These are phyloP conservation scores for Naganishia albida DNA, from an alignment of 1,284 basidiomycete species.

Conservation along the genomic window DNA sequence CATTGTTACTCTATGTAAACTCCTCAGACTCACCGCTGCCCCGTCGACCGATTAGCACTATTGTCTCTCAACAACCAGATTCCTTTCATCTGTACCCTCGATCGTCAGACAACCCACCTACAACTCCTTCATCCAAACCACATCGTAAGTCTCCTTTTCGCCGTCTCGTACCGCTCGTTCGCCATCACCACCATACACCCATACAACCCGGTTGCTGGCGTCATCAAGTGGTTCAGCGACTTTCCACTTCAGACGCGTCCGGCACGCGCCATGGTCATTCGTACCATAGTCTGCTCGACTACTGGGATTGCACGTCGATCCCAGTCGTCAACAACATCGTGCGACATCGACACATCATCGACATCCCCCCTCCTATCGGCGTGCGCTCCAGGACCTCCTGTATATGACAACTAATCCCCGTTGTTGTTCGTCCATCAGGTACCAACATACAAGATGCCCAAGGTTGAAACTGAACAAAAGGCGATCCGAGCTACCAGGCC, in stretches of 20 bases:
- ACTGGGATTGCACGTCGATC: not conserved
- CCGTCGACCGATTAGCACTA: not conserved
- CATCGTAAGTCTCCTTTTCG: slow-evolving; percentile 8
- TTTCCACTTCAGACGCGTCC: slow-evolving; percentile 17
- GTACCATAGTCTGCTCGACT: not conserved
- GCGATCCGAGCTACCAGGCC: too few relatives aligned
- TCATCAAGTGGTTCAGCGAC: slow-evolving; percentile 22
- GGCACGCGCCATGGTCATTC: slow-evolving; percentile 10
- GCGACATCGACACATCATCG: not conserved
- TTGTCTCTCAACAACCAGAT: not conserved
- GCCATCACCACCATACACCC: slow-evolving; percentile 7
- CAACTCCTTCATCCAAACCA: not conserved
- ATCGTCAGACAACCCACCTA: slow-evolving; percentile 1
- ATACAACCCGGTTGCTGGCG: slow-evolving; percentile 21
- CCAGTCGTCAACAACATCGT: not conserved
- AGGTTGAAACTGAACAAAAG: slow-evolving; percentile 15
- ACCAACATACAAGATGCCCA: slow-evolving; percentile 28
- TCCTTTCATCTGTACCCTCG: not conserved
- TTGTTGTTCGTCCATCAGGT: not conserved
- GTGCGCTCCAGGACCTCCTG: not conserved
- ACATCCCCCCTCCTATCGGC: not conserved
- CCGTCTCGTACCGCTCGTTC: not conserved
- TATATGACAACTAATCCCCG: not conserved
- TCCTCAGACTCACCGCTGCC: not conserved
- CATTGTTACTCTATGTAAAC: slow-evolving; percentile 20